Percentiles rank a stretch among this genome's conserved stretches.
These are phyloP conservation scores for Fraxinus sp. DNA, from an alignment of 305 asterid species.

Conservation along the genomic window DNA sequence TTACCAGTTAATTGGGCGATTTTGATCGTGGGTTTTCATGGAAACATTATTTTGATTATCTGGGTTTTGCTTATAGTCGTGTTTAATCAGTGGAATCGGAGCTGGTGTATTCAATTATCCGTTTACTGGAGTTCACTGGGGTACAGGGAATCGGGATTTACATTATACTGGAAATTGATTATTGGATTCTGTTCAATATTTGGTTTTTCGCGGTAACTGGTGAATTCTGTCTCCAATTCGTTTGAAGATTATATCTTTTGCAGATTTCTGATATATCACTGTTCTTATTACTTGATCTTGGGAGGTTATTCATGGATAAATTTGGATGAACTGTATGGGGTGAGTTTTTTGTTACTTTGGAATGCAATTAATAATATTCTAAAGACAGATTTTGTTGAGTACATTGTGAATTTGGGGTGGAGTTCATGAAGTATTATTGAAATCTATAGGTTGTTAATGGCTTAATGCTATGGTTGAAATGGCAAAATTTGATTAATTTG, in stretches of 20 bases:
- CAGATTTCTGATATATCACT: constrained; percentile 2
- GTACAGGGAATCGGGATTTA: neutral
- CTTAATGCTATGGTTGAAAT: neutral
- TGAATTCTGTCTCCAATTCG: neutral
- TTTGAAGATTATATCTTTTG: neutral
- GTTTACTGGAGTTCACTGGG: neutral
- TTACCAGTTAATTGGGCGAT: neutral
- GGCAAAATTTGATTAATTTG: constrained; percentile 4
- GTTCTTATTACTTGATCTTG: neutral
- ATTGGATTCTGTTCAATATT: neutral
- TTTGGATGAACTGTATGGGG: neutral
- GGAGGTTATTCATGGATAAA: neutral
- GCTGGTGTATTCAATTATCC: neutral
- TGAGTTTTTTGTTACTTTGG: neutral
- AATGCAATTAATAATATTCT: neutral
- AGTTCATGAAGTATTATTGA: neutral
- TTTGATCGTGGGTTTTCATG: neutral
- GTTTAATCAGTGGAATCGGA: neutral
- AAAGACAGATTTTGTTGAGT: neutral
- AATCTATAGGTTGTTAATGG: neutral
- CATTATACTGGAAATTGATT: neutral
- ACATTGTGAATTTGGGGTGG: neutral
- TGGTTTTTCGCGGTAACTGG: neutral
- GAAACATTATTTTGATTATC: neutral
- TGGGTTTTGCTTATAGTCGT: neutral